Percentiles rank a stretch among this genome's conserved stretches.
These are phyloP conservation scores for Gnetum montanum DNA, from an alignment of 75 land plant species.

Conservation along the genomic window DNA sequence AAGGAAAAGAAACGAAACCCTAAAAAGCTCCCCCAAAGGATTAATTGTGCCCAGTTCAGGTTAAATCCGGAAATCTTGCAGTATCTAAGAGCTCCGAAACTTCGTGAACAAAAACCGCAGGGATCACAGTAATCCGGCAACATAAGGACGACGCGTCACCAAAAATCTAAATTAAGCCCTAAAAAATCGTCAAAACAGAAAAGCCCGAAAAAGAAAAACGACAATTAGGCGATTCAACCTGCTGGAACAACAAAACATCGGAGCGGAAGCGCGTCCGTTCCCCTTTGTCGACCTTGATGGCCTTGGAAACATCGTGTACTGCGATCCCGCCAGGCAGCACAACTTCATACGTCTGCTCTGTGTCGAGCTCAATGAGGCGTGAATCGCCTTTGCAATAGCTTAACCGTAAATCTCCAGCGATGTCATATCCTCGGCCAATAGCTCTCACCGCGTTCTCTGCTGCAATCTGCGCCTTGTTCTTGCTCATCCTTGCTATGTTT, in stretches of 20 bases:
- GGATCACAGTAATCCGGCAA: no score
- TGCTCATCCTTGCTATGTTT: background rate
- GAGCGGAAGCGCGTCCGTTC: slow-evolving; percentile 66
- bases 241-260: slow-evolving; percentile 54
- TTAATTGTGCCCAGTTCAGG: no score
- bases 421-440: slow-evolving; percentile 65
- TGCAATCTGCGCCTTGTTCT: slow-evolving; percentile 12
- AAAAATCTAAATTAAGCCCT: no score
- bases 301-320: slow-evolving; percentile 38
- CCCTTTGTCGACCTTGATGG: slow-evolving; percentile 70
- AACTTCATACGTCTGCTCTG: slow-evolving; percentile 18
- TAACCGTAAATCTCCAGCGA: slow-evolving; percentile 43
- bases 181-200: no score
- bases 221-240: no score
- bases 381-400: slow-evolving; percentile 28
- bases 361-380: slow-evolving; percentile 44
- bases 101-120: no score
- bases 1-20: no score
- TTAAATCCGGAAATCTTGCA: no score
- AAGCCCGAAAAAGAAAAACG: no score
- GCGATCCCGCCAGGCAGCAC: slow-evolving; percentile 46
- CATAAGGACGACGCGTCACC: no score
- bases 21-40: no score
- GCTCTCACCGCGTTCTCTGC: slow-evolving; percentile 58
- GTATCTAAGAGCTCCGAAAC: no score